Base-by-base conservation (phyloP, 768 basidiomycete genomes). In the Sistotremastrum suecicum region DNA sequence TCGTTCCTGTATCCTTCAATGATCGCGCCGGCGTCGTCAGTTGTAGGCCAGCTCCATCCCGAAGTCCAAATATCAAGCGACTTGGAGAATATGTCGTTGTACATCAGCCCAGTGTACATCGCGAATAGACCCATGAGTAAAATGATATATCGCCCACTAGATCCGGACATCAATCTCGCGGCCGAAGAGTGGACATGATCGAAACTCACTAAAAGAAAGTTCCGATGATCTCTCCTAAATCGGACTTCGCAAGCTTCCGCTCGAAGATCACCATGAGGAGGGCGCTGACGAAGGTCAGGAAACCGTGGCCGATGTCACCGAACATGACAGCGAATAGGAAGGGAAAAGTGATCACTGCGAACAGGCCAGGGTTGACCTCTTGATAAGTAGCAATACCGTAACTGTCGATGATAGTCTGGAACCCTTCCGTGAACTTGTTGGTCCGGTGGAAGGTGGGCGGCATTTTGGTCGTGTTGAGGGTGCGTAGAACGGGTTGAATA, bases 271-370 rank as follows among this genome's bases (percentile, higher is more conserved):
- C 89, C 87, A 98, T 90, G 48, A 75, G 78, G 2, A 80, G 47
- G 3, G 88, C 94, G 11, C 80, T 76, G 37, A 72, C 56, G 51
- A 84, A 72, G 54, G 87, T 83, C 56, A 98, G 78, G 49, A 76
- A 67, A 32, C 90, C 95, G 64, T 99, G 95, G 3, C 95, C 95
- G 57, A 98, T 86, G 63, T 99, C 95, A 56, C 95, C 95, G 59
- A 99, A 99, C 95, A 99, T 99, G 66, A 99, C 88, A 4, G 90
- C 94, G 56, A 98, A 99, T 53, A 99, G 65, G 78, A 99, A 98
- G 0, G 95, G 95, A 78, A 95, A 95, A 1, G 91, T 95, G 54
- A 84, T 68, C 53, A 87, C 68, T 0, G 88, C 89, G 62, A 94
- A 94, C 31, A 98, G 65, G 45, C 92, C 95, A 12, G 95, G 94